Conservation (phyloP, 495 filamentous ascomycete species). For the Thermochaetoides thermophila region DNA sequence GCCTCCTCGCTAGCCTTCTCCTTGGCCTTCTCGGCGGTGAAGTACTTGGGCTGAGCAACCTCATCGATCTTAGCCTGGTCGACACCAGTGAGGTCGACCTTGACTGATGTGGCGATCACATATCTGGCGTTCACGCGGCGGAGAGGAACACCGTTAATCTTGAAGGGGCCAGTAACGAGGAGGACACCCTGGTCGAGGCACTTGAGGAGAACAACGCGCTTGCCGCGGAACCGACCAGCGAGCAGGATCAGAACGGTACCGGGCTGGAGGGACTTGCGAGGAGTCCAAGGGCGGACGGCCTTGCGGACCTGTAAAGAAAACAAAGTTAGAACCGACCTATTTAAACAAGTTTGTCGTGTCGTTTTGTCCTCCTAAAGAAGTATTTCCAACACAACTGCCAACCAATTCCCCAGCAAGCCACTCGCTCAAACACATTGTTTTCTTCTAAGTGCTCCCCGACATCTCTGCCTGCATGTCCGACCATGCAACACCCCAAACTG, state of each 20-base stretch:
- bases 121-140: conserved; percentile 96
- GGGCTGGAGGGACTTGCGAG: conserved; percentile 75
- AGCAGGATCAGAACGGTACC: conserved; percentile 96
- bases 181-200: conserved; percentile 90
- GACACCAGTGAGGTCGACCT: conserved; percentile 71
- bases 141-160: conserved; percentile 98
- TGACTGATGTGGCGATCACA: conserved; percentile 91
- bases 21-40: conserved; percentile 81
- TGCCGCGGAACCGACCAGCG: conserved; percentile 98
- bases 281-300: conserved; percentile 66
- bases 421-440: too few relatives aligned
- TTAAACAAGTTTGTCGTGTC: too few relatives aligned
- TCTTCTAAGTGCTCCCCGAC: too few relatives aligned
- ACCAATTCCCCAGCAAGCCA: too few relatives aligned
- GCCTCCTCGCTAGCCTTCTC: conserved; percentile 88
- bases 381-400: too few relatives aligned
- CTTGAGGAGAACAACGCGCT: conserved; percentile 98
- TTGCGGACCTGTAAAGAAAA: conserved; percentile 66
- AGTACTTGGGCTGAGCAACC: conserved; percentile 73
- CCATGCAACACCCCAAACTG: conserved; percentile 3
- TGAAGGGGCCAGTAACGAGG: conserved; percentile 98
- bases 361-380: too few relatives aligned
- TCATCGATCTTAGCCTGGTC: conserved; percentile 75
- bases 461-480: too few relatives aligned
- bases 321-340: conserved; percentile 14